Conservation (phyloP, 108 stramenopile genomes). For the Nannochloropsis gaditana region DNA sequence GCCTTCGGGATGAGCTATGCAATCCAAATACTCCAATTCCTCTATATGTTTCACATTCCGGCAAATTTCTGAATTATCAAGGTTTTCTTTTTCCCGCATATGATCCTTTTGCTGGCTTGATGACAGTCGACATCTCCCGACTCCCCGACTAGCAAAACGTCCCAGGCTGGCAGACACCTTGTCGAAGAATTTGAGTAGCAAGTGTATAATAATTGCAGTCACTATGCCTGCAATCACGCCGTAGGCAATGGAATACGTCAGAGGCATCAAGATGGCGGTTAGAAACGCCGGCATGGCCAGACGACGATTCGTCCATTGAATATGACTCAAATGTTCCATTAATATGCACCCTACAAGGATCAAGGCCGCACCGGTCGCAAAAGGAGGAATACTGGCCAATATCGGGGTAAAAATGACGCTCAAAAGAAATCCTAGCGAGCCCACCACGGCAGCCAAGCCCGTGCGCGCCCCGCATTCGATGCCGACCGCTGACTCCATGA, state of each 20-base stretch:
- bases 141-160: too few relatives aligned
- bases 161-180: too few relatives aligned
- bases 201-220: background rate
- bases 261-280: background rate
- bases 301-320: background rate
- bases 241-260: conserved; percentile 70
- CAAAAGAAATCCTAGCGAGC: background rate
- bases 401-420: background rate
- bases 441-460: background rate
- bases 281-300: background rate
- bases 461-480: background rate
- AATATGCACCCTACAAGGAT: background rate
- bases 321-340: background rate
- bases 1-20: too few relatives aligned
- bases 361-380: background rate
- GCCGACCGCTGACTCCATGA: background rate
- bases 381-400: background rate
- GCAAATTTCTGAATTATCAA: too few relatives aligned
- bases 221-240: conserved; percentile 63
- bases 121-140: too few relatives aligned
- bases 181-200: too few relatives aligned
- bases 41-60: too few relatives aligned
- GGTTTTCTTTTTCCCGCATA: too few relatives aligned
- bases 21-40: too few relatives aligned
- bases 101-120: too few relatives aligned